Conservation (phyloP, 1,284 basidiomycete species). For the Trametes sp. region DNA sequence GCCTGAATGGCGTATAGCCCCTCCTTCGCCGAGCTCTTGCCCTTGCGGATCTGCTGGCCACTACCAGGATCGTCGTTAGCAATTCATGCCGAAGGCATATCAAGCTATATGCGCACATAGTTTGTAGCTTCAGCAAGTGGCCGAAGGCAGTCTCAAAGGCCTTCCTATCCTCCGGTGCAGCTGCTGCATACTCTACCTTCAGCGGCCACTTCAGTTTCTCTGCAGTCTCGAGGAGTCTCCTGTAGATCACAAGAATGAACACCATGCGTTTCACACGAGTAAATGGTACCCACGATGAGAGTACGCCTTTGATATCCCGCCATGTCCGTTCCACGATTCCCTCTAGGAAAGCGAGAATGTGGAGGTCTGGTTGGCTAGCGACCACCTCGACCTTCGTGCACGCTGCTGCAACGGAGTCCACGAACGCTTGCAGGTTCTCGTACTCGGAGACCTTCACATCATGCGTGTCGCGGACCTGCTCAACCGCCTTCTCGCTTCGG, state of each 20-base stretch:
- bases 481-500: slow-evolving; percentile 59
- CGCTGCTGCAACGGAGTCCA: slow-evolving; percentile 53
- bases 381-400: slow-evolving; percentile 56
- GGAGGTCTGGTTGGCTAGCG: slow-evolving; percentile 54
- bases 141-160: slow-evolving; percentile 79
- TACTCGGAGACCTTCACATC: slow-evolving; percentile 63
- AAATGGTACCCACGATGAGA: slow-evolving; percentile 63
- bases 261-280: not conserved
- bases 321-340: slow-evolving; percentile 74
- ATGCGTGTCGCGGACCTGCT: slow-evolving; percentile 51
- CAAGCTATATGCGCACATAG: slow-evolving; percentile 59
- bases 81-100: too few relatives aligned
- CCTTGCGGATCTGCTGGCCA: slow-evolving; percentile 54
- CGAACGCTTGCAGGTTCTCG: slow-evolving; percentile 66
- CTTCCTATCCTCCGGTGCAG: slow-evolving; percentile 57
- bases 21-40: slow-evolving; percentile 31
- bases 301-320: slow-evolving; percentile 69
- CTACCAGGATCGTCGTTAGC: slow-evolving; percentile 41
- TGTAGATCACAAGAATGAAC: slow-evolving; percentile 41
- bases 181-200: slow-evolving; percentile 66
- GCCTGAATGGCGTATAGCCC: slow-evolving; percentile 84
- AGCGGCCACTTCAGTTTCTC: slow-evolving; percentile 87
- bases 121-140: slow-evolving; percentile 80
- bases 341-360: slow-evolving; percentile 65
- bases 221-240: slow-evolving; percentile 66